Conservation (phyloP, 306 rosid species). For the Nissolia schottii region DNA sequence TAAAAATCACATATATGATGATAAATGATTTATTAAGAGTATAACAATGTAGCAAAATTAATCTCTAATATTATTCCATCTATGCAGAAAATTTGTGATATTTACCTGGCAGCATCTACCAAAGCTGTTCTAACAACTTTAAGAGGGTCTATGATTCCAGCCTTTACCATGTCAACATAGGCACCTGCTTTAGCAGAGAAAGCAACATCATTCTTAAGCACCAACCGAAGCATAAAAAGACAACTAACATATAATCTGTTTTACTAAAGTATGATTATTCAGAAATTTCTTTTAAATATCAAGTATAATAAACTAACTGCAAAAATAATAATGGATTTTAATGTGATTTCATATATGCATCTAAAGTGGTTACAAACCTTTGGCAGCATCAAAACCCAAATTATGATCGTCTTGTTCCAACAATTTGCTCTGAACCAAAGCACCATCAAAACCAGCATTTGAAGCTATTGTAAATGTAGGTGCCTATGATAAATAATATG, state of each 20-base stretch:
- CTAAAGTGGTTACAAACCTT: slow-evolving; percentile 50
- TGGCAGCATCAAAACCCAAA: slow-evolving; percentile 74
- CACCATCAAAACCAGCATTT: slow-evolving; percentile 88
- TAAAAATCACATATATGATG: no score
- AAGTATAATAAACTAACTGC: neutral
- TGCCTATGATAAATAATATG: slow-evolving; percentile 44
- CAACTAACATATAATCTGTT: neutral
- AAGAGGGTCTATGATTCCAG: slow-evolving; percentile 88
- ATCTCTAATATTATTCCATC: neutral
- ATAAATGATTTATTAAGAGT: no score
- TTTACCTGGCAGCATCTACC: slow-evolving; percentile 90
- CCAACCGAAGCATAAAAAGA: neutral
- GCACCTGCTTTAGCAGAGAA: slow-evolving; percentile 50
- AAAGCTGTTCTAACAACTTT: slow-evolving; percentile 91
- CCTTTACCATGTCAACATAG: slow-evolving; percentile 86
- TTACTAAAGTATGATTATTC: neutral
- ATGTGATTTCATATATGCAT: neutral
- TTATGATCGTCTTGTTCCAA: slow-evolving; percentile 73
- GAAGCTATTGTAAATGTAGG: slow-evolving; percentile 67
- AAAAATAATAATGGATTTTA: neutral
- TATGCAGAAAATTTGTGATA: neutral
- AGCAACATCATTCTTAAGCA: slow-evolving; percentile 11
- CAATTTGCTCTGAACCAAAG: slow-evolving; percentile 71
- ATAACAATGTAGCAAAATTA: no score
- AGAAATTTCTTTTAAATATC: no score